Conservation (phyloP, 805 yeast species). For the Cyberlindnera euphorbiae region DNA sequence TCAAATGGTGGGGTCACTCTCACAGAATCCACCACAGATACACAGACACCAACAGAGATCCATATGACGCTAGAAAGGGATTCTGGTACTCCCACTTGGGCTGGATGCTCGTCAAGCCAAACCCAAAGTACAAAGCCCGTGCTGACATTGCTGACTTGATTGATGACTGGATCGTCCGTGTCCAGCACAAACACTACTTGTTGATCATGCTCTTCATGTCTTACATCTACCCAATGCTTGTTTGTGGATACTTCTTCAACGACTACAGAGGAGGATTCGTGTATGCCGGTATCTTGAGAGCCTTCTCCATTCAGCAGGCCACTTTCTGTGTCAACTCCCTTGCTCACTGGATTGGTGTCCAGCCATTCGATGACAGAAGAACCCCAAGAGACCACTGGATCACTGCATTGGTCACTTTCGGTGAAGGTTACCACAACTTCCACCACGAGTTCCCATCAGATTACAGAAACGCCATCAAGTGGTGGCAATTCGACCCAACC, state of each 20-base stretch:
- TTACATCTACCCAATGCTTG: constrained; percentile 54
- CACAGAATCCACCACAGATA: constrained; percentile 86
- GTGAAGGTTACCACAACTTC: constrained; percentile 88
- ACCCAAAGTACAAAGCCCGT: constrained; percentile 70
- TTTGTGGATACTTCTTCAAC: constrained; percentile 50
- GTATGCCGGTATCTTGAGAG: constrained; percentile 70
- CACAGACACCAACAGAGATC: constrained; percentile 79
- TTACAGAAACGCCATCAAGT: constrained; percentile 80
- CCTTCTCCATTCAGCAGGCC: constrained; percentile 73
- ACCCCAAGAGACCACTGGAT: constrained; percentile 80
- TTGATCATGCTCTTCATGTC: constrained; percentile 56
- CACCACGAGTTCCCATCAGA: constrained; percentile 89
- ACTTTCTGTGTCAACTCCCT: constrained; percentile 83
- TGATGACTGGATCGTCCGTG: constrained; percentile 72
- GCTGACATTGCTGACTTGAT: constrained; percentile 62
- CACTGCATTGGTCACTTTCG: constrained; percentile 79
- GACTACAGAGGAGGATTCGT: constrained; percentile 71
- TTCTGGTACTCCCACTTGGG: constrained; percentile 84
- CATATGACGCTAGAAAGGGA: constrained; percentile 80
- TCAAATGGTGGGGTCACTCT: constrained; percentile 86
- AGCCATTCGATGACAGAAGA: constrained; percentile 83
- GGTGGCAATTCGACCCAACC: constrained; percentile 88
- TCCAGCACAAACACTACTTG: constrained; percentile 78
- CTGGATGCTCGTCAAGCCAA: constrained; percentile 79
- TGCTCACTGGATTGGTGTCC: constrained; percentile 83